Evolutionary conservation across 148 eudicot species (phyloP).

Genomic region (Rhododendron williamsianum): DNA sequence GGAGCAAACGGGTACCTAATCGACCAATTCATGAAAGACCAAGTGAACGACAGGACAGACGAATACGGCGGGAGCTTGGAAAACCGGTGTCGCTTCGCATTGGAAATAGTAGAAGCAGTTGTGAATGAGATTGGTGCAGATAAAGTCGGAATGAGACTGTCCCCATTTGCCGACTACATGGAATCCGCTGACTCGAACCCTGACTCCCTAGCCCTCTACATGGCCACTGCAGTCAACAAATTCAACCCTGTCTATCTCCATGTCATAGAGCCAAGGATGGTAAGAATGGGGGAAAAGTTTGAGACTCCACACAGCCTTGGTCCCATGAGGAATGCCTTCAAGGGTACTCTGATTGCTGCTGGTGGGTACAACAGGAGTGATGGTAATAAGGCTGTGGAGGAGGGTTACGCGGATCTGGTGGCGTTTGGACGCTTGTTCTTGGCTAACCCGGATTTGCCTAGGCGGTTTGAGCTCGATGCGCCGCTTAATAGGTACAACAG

Average conservation of each 20-base stretch:
- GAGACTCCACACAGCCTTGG: constrained; percentile 10
- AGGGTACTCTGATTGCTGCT: constrained; percentile 24
- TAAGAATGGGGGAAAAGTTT: background rate
- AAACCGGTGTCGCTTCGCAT: constrained; percentile 21
- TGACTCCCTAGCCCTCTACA: constrained; percentile 6
- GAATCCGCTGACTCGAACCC: constrained; percentile 5
- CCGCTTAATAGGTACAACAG: constrained; percentile 23
- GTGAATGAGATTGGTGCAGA: constrained; percentile 24
- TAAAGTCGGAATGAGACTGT: constrained; percentile 24
- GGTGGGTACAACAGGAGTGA: constrained; percentile 22
- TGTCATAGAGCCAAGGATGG: constrained; percentile 22
- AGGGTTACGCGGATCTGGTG: constrained; percentile 22
- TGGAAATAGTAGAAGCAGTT: constrained; percentile 22
- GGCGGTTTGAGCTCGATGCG: constrained; percentile 22
- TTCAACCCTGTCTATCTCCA: constrained; percentile 20
- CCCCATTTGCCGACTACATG: constrained; percentile 6
- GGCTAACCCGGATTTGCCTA: constrained; percentile 36
- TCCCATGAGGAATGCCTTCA: constrained; percentile 28
- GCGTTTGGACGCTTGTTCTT: constrained; percentile 32
- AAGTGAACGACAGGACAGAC: constrained; percentile 22
- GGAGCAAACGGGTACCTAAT: constrained; percentile 32
- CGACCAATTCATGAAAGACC: constrained; percentile 30
- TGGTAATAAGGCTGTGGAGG: constrained; percentile 21
- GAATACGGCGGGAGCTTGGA: constrained; percentile 23
- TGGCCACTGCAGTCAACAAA: constrained; percentile 23